Evolutionary conservation across 164 flowering plant species (phyloP).

Genomic region (Umbilicus rupestris): DNA sequence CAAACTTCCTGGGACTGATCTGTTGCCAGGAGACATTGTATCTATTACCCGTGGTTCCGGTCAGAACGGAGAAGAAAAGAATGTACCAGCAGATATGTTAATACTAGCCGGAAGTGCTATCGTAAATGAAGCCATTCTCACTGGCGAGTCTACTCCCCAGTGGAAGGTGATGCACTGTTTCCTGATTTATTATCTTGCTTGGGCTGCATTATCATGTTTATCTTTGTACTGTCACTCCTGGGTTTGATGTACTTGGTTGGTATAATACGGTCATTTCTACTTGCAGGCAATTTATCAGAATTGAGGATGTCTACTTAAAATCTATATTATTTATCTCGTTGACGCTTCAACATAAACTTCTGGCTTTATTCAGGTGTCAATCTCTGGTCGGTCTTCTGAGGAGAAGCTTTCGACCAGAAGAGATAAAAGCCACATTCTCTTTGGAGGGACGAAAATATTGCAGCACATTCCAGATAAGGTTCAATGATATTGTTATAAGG

Average conservation of each 20-base stretch:
- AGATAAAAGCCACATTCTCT: conserved; percentile 85
- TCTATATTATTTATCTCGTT: background rate
- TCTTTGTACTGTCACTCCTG: background rate
- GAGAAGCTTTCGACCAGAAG: conserved; percentile 65
- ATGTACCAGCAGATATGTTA: conserved; percentile 98
- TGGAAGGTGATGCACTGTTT: conserved; percentile 72
- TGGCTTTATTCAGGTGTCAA: conserved; percentile 47
- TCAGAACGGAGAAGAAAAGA: conserved; percentile 74
- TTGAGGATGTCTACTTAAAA: background rate
- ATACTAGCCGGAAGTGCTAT: conserved; percentile 93
- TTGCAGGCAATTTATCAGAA: background rate
- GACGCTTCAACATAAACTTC: background rate
- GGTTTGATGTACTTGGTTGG: background rate
- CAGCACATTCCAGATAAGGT: conserved; percentile 98
- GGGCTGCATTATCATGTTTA: background rate
- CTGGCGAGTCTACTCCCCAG: conserved; percentile 99
- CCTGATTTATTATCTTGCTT: background rate
- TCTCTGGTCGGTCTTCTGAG: conserved; percentile 51
- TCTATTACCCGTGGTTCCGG: conserved; percentile 85
- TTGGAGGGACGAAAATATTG: conserved; percentile 96
- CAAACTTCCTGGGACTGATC: conserved; percentile 78
- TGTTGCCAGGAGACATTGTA: conserved; percentile 95
- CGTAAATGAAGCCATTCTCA: conserved; percentile 95
- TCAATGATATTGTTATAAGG: background rate
- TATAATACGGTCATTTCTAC: background rate